Base-by-base conservation (phyloP, 78 protist genomes). In the Monosiga brevicollis region DNA sequence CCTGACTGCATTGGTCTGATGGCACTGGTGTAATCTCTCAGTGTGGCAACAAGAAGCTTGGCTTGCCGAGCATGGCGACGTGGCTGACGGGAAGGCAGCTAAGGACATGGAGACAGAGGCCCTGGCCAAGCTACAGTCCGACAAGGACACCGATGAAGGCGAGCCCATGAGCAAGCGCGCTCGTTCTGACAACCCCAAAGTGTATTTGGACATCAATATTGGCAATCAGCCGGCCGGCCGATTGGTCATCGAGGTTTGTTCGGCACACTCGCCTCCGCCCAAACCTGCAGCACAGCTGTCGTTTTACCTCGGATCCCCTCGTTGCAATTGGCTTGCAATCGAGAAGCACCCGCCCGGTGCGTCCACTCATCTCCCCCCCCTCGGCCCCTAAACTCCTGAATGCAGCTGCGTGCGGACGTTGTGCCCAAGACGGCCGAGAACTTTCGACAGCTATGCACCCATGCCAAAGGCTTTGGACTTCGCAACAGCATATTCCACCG, bases 391-490 rank as follows among this genome's bases (percentile, higher is more conserved):
- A 20, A 20, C 15, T 49, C 15, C 15, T 49, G 62, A 20, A 2
- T 70, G 74, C 79, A 81, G 75, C 42, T 81, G 42, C 39, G 40
- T 42, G 82, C 79, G 29, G 79, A 76, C 34, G 32, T 76, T 0
- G 72, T 1, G 35, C 86, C 86, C 23, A 20, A 32, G 36, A 73
- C 87, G 6, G 79, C 86, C 1, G 86, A 84, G 34, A 78, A 76
- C 76, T 84, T 84, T 43, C 70, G 86, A 29, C 39, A 41, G 34
- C 87, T 93, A 1, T 88, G 83, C 72, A 79, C 83, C 2, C 76
- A 55, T 25, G 41, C 2, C 23, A 22, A 74, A 35, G 78, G 93
- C 70, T 81, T 36, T 70, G 84, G 78, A 22, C 43, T 26, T 40
- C 1, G 34, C n/a, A 49, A 49, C 73, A 1, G 22, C 32, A 23